Percentiles rank a stretch among this genome's conserved stretches.
These are phyloP conservation scores for Tylopilus sp. DNA, from an alignment of 1,284 basidiomycete species.

Conservation along the genomic window DNA sequence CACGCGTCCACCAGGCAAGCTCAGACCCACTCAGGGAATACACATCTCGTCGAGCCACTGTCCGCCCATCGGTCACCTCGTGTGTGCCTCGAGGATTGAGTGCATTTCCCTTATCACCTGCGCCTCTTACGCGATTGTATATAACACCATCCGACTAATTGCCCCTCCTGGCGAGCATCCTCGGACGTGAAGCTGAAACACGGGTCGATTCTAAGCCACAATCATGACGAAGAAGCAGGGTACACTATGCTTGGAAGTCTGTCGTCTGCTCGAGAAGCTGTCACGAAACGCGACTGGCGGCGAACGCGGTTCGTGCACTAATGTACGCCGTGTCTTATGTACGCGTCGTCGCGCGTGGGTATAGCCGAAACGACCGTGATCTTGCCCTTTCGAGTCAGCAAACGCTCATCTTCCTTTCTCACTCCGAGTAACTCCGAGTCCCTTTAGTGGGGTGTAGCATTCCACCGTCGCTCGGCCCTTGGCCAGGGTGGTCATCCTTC, in stretches of 20 bases:
- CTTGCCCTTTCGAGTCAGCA: conserved; percentile 16
- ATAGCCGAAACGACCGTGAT: conserved; percentile 15
- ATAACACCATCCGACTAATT: conserved; percentile 10
- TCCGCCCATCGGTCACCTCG: conserved; percentile 25
- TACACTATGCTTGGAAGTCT: too few relatives aligned
- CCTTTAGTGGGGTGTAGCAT: conserved; percentile 6
- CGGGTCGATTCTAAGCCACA: conserved; percentile 6
- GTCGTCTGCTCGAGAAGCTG: neutral
- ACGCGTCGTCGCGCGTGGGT: conserved; percentile 7
- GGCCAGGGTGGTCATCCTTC: conserved; percentile 1
- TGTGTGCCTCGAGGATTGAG: conserved; percentile 38
- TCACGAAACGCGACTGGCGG: too few relatives aligned
- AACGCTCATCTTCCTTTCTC: conserved; percentile 17
- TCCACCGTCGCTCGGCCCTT: conserved; percentile 10
- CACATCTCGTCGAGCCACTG: conserved; percentile 10
- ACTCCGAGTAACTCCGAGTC: conserved; percentile 13
- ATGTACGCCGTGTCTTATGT: conserved; percentile 1
- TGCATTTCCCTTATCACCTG: conserved; percentile 26
- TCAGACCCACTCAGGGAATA: conserved; percentile 6
- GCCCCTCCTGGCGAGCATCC: neutral
- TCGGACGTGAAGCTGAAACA: conserved; percentile 2
- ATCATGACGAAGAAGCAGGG: neutral
- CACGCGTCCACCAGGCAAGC: neutral
- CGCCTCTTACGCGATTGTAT: conserved; percentile 26
- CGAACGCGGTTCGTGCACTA: neutral